phyloP scores from a whole-genome alignment of 352 stramenopile species.

The Phytophthora tentaculata region DNA sequence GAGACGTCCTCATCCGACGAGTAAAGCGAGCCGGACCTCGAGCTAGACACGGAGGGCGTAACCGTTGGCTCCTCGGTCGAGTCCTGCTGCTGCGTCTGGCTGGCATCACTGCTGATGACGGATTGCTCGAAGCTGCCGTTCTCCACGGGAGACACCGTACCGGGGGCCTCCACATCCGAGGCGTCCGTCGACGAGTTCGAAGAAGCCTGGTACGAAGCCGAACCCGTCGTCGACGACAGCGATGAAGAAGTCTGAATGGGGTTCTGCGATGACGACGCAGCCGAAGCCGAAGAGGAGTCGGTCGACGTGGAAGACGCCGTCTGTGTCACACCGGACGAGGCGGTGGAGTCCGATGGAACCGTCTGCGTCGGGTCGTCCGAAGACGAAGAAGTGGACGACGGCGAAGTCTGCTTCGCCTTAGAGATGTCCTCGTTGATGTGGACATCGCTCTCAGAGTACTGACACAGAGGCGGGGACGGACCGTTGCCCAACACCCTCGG shows the following conservation, averaged over 20 bases:
- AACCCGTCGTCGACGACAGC: conserved; percentile 7
- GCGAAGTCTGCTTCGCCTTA: conserved; percentile 2
- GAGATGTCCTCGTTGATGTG: conserved; percentile 32
- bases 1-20: conserved; percentile 16
- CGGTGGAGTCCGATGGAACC: conserved; percentile 5
- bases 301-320: conserved; percentile 7
- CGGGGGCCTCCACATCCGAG: conserved; percentile 15
- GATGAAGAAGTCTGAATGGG: conserved; percentile 8
- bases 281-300: too few relatives aligned
- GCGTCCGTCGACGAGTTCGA: conserved; percentile 21
- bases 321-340: conserved; percentile 9
- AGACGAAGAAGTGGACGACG: conserved; percentile 12
- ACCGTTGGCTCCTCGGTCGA: conserved; percentile 8
- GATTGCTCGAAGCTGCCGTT: conserved; percentile 24
- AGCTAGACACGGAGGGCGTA: conserved; percentile 11
- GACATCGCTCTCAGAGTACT: conserved; percentile 35
- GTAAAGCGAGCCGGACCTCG: conserved; percentile 10
- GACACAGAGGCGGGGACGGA: conserved; percentile 23
- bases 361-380: conserved; percentile 13
- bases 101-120: conserved; percentile 19
- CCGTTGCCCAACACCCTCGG: conserved; percentile 37
- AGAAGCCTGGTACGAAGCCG: conserved; percentile 5
- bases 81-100: conserved; percentile 20
- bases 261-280: neutral
- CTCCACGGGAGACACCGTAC: conserved; percentile 25